Conservation (phyloP, 495 filamentous ascomycete species). For the Sordaria brevicollis region DNA sequence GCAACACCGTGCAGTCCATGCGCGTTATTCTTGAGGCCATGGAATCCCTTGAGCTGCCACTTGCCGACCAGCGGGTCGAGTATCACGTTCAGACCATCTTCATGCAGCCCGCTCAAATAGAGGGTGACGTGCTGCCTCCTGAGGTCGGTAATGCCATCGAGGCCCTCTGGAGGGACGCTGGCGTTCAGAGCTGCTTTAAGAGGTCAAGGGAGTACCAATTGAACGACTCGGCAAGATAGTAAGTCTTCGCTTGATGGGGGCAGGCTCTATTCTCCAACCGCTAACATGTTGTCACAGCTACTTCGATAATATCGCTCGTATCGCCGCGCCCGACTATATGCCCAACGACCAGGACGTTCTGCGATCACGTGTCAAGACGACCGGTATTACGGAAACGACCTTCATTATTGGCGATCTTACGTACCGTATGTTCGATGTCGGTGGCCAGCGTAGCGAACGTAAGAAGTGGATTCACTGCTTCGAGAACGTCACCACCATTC, state of each 20-base stretch:
- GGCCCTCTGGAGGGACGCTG: constrained; percentile 86
- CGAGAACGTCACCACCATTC: constrained; percentile 97
- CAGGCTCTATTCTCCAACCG: constrained; percentile 4
- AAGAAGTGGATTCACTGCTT: constrained; percentile 99
- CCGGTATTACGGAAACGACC: constrained; percentile 96
- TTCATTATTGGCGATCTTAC: constrained; percentile 97
- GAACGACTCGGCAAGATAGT: constrained; percentile 98
- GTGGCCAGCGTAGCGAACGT: constrained; percentile 94
- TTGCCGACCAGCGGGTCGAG: constrained; percentile 79
- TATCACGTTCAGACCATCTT: constrained; percentile 94
- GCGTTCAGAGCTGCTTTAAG: constrained; percentile 93
- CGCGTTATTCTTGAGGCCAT: constrained; percentile 93
- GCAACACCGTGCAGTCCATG: constrained; percentile 94
- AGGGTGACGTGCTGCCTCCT: constrained; percentile 85
- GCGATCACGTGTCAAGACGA: constrained; percentile 96
- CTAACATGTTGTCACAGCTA: constrained; percentile 53
- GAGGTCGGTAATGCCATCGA: constrained; percentile 93
- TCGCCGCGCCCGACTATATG: constrained; percentile 86
- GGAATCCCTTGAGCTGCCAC: constrained; percentile 82
- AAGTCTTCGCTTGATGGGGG: constrained; percentile 28
- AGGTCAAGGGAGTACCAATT: constrained; percentile 92
- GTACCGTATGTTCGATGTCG: constrained; percentile 99
- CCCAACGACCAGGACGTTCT: constrained; percentile 97
- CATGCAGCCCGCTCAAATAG: constrained; percentile 91
- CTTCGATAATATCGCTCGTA: constrained; percentile 91